Evolutionary conservation across 441 rosid genomes (phyloP), one percentile per base, ranked within the genome.

Genomic region (Pelargonium fulgidum): DNA sequence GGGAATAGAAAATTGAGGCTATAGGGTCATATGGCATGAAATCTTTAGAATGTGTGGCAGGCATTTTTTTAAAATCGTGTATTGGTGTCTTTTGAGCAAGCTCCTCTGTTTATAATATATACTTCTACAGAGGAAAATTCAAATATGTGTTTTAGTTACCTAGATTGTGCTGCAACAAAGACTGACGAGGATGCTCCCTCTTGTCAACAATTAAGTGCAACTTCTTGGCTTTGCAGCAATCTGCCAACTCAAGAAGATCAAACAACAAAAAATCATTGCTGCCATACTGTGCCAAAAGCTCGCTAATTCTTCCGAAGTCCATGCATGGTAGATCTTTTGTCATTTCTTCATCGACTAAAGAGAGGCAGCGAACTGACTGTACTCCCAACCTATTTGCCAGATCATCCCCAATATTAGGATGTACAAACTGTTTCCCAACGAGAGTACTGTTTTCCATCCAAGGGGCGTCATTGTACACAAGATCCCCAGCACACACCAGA

Each of bases 401-500:
- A 72, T 90, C 97, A 84, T 85, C 87, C 86, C 81, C 82, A 78
- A 94, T 83, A 80, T 86, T 79, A 62, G 91, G 86, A 82, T 94
- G 99, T 69, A 94, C 82, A 83, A 94, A 88, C 73, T 80, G 84
- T 74, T 90, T 94, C 81, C 85, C 96, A 72, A 74, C 70, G 69
- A 90, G 81, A 48, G 85, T 77, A 82, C 76, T 79, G 70, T 77
- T 83, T 81, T 94, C 97, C 70, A 94, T 92, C 99, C 99, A 94
- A n/a, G 97, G 97, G 72, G 99, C 99, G 80, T 94, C 99, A 78
- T 94, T 92, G 81, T 86, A 90, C n/a, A 91, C 83, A 75, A 94
- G 91, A 77, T 94, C 88, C 70, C 84, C 82, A 41, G 85, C 85
- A 62, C 77, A 77, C 78, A 78, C 81, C 79, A 94, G 82, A 79